A percentile compares a stretch with the other conserved stretches of the same genome.
phyloP scores from a whole-genome alignment of 257 asterid genomes.

The Penstemon davidsonii region DNA sequence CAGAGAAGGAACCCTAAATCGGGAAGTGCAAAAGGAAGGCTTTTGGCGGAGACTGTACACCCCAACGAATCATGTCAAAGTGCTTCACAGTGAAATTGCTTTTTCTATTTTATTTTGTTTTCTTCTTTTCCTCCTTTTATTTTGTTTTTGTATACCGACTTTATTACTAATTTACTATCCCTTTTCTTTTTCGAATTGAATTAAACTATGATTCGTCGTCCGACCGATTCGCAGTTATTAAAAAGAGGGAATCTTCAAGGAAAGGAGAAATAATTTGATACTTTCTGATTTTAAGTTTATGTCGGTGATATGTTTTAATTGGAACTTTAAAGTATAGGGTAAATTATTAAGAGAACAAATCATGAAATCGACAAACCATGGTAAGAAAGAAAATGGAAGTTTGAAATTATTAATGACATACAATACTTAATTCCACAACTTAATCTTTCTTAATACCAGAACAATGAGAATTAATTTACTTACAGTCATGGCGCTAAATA shows the following conservation, averaged over 20 bases:
- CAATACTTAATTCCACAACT: too few relatives aligned
- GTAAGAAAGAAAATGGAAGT: too few relatives aligned
- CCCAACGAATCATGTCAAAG: constrained; percentile 25
- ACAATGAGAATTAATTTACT: too few relatives aligned
- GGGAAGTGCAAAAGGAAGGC: constrained; percentile 30
- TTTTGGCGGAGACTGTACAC: constrained; percentile 32
- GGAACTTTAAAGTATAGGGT: too few relatives aligned
- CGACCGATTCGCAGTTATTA: not conserved
- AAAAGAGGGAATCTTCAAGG: not conserved
- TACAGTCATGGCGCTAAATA: too few relatives aligned
- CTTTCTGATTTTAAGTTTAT: too few relatives aligned
- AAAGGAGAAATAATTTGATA: too few relatives aligned
- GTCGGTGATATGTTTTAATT: too few relatives aligned
- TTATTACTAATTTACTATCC: not conserved
- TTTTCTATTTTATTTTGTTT: constrained; percentile 27
- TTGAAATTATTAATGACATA: too few relatives aligned
- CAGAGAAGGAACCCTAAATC: constrained; percentile 36
- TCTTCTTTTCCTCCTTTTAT: not conserved
- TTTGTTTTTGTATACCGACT: constrained; percentile 6
- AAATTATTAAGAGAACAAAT: too few relatives aligned
- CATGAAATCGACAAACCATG: too few relatives aligned
- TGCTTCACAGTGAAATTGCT: constrained; percentile 34
- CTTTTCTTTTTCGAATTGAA: not conserved
- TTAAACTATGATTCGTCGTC: not conserved
- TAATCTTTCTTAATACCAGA: too few relatives aligned